Evolutionary conservation across 805 yeast species (phyloP).

Genomic region (Ogataea haglerorum): DNA sequence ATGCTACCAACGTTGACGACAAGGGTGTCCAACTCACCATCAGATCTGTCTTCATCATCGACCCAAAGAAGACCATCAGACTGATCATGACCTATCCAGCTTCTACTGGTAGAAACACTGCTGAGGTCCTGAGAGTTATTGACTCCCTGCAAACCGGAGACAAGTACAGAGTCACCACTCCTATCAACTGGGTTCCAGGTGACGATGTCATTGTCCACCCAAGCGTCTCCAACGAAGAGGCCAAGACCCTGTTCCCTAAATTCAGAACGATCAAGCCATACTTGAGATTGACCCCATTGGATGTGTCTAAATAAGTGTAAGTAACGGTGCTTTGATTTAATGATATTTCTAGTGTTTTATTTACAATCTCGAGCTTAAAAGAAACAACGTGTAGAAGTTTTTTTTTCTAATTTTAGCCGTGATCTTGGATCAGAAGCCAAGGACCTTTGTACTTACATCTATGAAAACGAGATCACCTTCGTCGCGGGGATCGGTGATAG

Average conservation of each 20-base stretch:
- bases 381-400: constrained; percentile 5
- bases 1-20: constrained; percentile 62
- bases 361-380: constrained; percentile 1
- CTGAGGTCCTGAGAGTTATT: constrained; percentile 66
- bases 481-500: background rate
- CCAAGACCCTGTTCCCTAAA: constrained; percentile 57
- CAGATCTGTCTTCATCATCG: constrained; percentile 69
- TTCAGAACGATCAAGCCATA: constrained; percentile 61
- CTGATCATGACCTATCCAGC: constrained; percentile 67
- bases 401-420: constrained; percentile 5
- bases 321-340: background rate
- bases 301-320: constrained; percentile 12
- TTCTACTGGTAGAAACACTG: constrained; percentile 72
- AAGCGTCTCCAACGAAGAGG: constrained; percentile 55
- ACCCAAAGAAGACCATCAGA: constrained; percentile 61
- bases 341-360: background rate
- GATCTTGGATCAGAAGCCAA: constrained; percentile 9
- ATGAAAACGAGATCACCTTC: background rate
- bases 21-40: constrained; percentile 65
- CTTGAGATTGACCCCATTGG: constrained; percentile 51
- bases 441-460: background rate
- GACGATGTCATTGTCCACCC: constrained; percentile 75
- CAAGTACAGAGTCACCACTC: constrained; percentile 59
- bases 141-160: constrained; percentile 69
- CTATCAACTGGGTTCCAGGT: constrained; percentile 68